A percentile compares a stretch with the other conserved stretches of the same genome.
Evolutionary conservation across 2,329 filamentous ascomycete species (phyloP).

Genomic region (Sphaerulina musiva): DNA sequence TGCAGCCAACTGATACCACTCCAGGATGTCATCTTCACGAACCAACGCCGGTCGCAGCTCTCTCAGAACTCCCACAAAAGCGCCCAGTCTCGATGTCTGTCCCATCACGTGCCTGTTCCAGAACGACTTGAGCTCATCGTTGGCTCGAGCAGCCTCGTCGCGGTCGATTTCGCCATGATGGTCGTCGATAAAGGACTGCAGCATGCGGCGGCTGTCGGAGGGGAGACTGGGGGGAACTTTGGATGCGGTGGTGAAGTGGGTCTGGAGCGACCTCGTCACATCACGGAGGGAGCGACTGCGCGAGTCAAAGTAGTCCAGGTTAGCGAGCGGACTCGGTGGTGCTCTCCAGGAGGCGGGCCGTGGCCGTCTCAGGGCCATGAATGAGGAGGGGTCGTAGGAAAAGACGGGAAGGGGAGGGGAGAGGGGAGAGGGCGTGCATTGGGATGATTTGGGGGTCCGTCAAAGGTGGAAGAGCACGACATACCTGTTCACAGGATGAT

Average conservation of each 20-base stretch:
- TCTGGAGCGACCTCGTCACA: conserved; percentile 42
- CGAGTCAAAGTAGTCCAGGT: conserved; percentile 2
- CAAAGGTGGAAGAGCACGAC: not conserved
- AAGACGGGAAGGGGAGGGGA: not conserved
- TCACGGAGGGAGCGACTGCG: conserved; percentile 43
- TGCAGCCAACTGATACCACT: conserved; percentile 65
- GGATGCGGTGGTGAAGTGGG: conserved; percentile 37
- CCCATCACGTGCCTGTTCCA: conserved; percentile 60
- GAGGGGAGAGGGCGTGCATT: not conserved
- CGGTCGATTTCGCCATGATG: conserved; percentile 50
- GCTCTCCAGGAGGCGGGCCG: not conserved
- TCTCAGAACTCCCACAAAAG: conserved; percentile 64
- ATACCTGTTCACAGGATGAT: not conserved
- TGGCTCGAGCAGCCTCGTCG: conserved; percentile 63
- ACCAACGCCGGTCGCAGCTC: conserved; percentile 58
- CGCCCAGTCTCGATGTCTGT: conserved; percentile 51
- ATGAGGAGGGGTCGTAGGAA: not conserved
- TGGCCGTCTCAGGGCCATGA: conserved; percentile 3
- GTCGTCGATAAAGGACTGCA: conserved; percentile 55
- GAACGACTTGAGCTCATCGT: conserved; percentile 61
- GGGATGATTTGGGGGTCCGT: not conserved
- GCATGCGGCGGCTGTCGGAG: conserved; percentile 43
- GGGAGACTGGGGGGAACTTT: conserved; percentile 53
- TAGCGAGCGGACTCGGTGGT: conserved; percentile 11
- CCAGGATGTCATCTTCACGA: conserved; percentile 55